phyloP scores from a whole-genome alignment of 495 filamentous ascomycete species.

The Margaritispora aquatica region DNA sequence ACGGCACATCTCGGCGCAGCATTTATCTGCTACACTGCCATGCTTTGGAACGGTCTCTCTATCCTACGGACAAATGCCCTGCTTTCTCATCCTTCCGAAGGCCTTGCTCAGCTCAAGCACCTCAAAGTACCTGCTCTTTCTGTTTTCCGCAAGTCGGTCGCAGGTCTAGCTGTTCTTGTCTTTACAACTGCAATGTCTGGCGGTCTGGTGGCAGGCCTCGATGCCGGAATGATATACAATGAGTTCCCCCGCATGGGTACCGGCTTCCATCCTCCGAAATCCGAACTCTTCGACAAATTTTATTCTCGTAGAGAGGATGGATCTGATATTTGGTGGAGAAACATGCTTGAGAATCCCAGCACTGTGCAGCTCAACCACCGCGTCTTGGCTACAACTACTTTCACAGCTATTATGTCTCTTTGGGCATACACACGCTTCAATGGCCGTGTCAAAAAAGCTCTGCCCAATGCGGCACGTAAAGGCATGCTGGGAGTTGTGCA shows the following conservation, averaged over 20 bases:
- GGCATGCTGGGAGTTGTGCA: constrained; percentile 77
- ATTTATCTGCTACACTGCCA: constrained; percentile 84
- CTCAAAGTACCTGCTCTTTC: constrained; percentile 61
- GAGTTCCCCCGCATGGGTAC: constrained; percentile 94
- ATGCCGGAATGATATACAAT: constrained; percentile 96
- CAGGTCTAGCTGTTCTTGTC: constrained; percentile 66
- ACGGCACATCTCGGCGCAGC: constrained; percentile 84
- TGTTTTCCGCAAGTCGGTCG: constrained; percentile 66
- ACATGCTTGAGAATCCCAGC: constrained; percentile 93
- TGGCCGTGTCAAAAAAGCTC: constrained; percentile 46
- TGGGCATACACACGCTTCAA: constrained; percentile 70
- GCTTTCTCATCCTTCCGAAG: constrained; percentile 53
- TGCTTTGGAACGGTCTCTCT: constrained; percentile 87
- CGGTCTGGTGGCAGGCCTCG: constrained; percentile 86
- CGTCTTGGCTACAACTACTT: constrained; percentile 84
- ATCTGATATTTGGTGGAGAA: constrained; percentile 88
- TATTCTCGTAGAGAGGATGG: constrained; percentile 74
- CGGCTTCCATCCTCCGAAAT: constrained; percentile 69
- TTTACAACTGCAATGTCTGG: constrained; percentile 91
- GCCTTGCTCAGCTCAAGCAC: constrained; percentile 45
- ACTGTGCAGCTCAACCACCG: constrained; percentile 93
- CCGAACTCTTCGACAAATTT: constrained; percentile 75
- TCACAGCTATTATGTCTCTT: constrained; percentile 69
- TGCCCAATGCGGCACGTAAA: constrained; percentile 61
- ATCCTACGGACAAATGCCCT: constrained; percentile 71